Evolutionary conservation across 257 asterid species (phyloP).

Genomic region (Gentiana straminea): DNA sequence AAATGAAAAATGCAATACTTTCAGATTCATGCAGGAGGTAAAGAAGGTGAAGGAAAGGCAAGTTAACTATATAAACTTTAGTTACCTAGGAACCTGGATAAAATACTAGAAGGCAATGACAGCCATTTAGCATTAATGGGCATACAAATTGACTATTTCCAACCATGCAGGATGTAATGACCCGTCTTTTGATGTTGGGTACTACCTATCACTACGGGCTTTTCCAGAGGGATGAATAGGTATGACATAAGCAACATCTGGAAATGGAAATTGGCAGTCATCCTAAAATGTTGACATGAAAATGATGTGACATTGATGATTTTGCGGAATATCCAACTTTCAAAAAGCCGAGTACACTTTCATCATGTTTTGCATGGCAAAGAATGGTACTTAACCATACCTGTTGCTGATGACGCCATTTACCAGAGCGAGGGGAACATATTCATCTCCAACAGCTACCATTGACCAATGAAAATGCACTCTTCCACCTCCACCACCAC

Average conservation of each 20-base stretch:
- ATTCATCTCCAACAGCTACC: slow-evolving; percentile 60
- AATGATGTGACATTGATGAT: not conserved
- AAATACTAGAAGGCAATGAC: no score
- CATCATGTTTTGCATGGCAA: slow-evolving; percentile 1
- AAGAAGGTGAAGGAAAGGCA: no score
- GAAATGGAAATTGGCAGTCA: not conserved
- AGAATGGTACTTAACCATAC: slow-evolving; percentile 22
- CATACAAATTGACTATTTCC: no score
- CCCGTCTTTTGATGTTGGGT: no score
- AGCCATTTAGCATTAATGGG: no score
- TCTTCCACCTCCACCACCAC: slow-evolving; percentile 98
- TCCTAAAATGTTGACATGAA: not conserved
- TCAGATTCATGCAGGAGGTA: no score
- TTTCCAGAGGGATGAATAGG: not conserved
- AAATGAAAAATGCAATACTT: no score
- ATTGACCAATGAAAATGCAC: slow-evolving; percentile 92
- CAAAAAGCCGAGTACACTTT: not conserved
- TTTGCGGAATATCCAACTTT: not conserved
- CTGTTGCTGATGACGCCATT: slow-evolving; percentile 59
- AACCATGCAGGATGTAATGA: no score
- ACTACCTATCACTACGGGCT: no score
- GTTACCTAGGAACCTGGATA: no score
- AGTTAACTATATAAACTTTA: no score
- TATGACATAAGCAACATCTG: not conserved
- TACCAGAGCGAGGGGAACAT: slow-evolving; percentile 69